phyloP scores from a whole-genome alignment of 305 asterid species.

The Euphrasia arctica region DNA sequence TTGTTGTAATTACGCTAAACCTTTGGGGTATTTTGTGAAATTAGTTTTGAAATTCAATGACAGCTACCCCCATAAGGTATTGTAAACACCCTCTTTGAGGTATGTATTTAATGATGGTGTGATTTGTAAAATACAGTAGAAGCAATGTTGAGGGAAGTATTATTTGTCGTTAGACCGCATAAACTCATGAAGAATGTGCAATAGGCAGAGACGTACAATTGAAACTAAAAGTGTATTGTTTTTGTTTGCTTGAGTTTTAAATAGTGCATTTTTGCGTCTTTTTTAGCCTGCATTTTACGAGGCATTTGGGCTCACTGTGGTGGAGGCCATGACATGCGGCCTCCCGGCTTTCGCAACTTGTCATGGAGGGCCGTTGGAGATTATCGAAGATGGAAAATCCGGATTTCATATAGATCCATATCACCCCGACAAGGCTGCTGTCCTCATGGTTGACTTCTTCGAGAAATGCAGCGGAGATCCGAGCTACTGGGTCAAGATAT shows the following conservation, averaged over 20 bases:
- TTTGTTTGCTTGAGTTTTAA: neutral
- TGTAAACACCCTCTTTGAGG: too few relatives aligned
- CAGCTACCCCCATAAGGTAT: too few relatives aligned
- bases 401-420: slow-evolving; percentile 96
- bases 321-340: slow-evolving; percentile 96
- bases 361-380: slow-evolving; percentile 97
- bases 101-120: too few relatives aligned
- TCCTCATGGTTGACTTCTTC: slow-evolving; percentile 67
- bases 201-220: too few relatives aligned
- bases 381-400: slow-evolving; percentile 77
- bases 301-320: slow-evolving; percentile 99
- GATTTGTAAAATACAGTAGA: too few relatives aligned
- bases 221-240: too few relatives aligned
- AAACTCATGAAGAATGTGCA: too few relatives aligned
- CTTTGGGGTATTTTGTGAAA: neutral
- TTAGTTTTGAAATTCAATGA: too few relatives aligned
- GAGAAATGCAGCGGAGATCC: slow-evolving; percentile 66
- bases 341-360: slow-evolving; percentile 92
- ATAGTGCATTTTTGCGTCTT: neutral
- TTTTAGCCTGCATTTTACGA: slow-evolving; percentile 92
- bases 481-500: slow-evolving; percentile 61
- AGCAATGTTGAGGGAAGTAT: too few relatives aligned
- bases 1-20: neutral
- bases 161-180: too few relatives aligned
- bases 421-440: slow-evolving; percentile 73